Evolutionary conservation across 2,329 filamentous ascomycete species (phyloP).

Genomic region (Corinectria fuckeliana): DNA sequence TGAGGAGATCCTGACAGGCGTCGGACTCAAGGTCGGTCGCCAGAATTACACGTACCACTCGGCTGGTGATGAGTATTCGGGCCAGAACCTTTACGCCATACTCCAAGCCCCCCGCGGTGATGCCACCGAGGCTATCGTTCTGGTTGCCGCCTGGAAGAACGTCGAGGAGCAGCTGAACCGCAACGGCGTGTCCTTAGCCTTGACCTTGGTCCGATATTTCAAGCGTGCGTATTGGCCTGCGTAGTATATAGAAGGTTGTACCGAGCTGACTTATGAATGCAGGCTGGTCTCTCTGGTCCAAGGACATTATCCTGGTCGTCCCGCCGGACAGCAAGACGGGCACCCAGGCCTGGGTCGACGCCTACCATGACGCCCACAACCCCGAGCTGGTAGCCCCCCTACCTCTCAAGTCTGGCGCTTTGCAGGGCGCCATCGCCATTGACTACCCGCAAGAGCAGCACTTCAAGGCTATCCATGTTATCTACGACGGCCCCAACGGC

Average conservation of each 20-base stretch:
- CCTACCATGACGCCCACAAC: constrained; percentile 91
- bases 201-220: constrained; percentile 93
- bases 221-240: constrained; percentile 68
- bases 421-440: constrained; percentile 92
- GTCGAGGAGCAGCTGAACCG: constrained; percentile 79
- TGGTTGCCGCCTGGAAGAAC: constrained; percentile 89
- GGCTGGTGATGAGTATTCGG: constrained; percentile 74
- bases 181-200: constrained; percentile 83
- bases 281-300: constrained; percentile 98
- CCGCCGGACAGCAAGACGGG: constrained; percentile 88
- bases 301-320: constrained; percentile 94
- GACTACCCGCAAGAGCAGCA: constrained; percentile 87
- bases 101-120: constrained; percentile 93
- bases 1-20: constrained; percentile 74
- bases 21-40: constrained; percentile 84
- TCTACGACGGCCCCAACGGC: constrained; percentile 95
- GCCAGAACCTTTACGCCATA: constrained; percentile 93
- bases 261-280: constrained; percentile 26
- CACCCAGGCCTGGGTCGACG: constrained; percentile 96
- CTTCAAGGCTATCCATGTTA: constrained; percentile 87
- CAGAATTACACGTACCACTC: constrained; percentile 89
- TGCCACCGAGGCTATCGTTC: constrained; percentile 94
- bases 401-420: constrained; percentile 87
- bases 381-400: constrained; percentile 74
- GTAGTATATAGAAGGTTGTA: neutral